These are phyloP conservation scores for Linanthus parryae DNA, from an alignment of 148 eudicot genomes.

Conservation along the genomic window DNA sequence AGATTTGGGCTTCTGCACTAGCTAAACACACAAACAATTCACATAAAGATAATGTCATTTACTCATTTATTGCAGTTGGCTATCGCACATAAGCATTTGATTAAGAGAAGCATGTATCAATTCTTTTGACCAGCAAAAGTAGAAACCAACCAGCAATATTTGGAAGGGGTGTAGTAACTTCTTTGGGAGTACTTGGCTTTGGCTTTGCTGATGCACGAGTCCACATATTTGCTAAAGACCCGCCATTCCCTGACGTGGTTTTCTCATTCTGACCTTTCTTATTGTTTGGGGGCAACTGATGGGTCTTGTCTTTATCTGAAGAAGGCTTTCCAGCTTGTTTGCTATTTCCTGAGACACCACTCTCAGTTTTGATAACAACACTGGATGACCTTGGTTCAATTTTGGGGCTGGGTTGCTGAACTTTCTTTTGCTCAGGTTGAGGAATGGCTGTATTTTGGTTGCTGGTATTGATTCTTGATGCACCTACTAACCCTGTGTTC, in stretches of 20 bases:
- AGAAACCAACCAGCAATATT: slow-evolving; percentile 44
- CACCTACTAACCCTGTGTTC: slow-evolving; percentile 25
- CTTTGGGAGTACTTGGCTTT: slow-evolving; percentile 31
- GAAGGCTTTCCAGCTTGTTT: slow-evolving; percentile 31
- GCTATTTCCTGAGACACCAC: slow-evolving; percentile 15
- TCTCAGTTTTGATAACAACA: slow-evolving; percentile 30
- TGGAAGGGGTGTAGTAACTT: slow-evolving; percentile 25
- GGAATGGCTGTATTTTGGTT: slow-evolving; percentile 27
- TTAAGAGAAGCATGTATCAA: not conserved
- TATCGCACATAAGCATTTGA: too few relatives aligned
- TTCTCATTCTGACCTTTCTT: slow-evolving; percentile 48
- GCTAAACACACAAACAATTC: slow-evolving; percentile 18
- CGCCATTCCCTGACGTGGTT: slow-evolving; percentile 48
- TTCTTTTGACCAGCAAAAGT: slow-evolving; percentile 1
- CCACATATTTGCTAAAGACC: slow-evolving; percentile 83
- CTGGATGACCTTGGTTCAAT: slow-evolving; percentile 23
- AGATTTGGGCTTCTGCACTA: slow-evolving; percentile 70
- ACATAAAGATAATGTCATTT: not conserved
- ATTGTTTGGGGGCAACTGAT: slow-evolving; percentile 31
- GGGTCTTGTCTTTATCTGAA: slow-evolving; percentile 43
- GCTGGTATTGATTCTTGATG: slow-evolving; percentile 23
- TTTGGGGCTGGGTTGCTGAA: slow-evolving; percentile 46
- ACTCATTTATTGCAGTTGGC: not conserved
- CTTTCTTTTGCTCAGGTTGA: slow-evolving; percentile 40
- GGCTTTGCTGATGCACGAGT: slow-evolving; percentile 77